phyloP scores from a whole-genome alignment of 2,329 filamentous ascomycete species.

The Xylariales sp. region DNA sequence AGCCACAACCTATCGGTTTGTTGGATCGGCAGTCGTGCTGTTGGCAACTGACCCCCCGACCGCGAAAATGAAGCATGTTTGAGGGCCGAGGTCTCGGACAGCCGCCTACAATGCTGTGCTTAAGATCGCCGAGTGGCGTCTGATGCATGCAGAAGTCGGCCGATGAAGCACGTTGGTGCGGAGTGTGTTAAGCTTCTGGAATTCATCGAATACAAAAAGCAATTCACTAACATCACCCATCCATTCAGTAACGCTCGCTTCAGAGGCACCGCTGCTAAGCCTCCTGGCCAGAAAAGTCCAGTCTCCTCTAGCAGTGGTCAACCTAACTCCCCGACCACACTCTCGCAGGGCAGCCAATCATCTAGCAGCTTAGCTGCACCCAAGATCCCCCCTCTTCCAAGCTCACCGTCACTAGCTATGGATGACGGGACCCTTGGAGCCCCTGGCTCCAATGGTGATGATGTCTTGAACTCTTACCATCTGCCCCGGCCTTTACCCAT shows the following conservation, averaged over 20 bases:
- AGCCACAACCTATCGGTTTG: no score
- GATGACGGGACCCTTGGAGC: conserved; percentile 49
- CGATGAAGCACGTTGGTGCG: no score
- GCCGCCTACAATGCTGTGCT: no score
- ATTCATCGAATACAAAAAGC: conserved; percentile 7
- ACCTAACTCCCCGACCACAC: conserved; percentile 41
- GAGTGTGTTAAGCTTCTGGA: no score
- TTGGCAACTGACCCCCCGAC: no score
- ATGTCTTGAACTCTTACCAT: conserved; percentile 55
- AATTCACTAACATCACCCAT: conserved; percentile 24
- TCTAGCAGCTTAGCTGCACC: conserved; percentile 50
- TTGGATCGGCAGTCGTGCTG: no score
- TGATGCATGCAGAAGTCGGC: no score
- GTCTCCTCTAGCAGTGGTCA: conserved; percentile 42
- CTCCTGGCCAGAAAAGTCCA: conserved; percentile 48
- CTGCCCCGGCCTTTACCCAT: conserved; percentile 64
- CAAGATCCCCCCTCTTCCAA: conserved; percentile 57
- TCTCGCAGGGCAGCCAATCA: conserved; percentile 45
- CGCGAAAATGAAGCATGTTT: no score
- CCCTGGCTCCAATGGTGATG: conserved; percentile 43
- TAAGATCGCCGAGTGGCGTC: no score
- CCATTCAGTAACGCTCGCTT: conserved; percentile 51
- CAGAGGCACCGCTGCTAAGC: conserved; percentile 49
- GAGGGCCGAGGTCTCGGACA: no score
- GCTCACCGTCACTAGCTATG: conserved; percentile 61